phyloP scores from a whole-genome alignment of 2,329 filamentous ascomycete species.

The Nothophaeocryptopus gaeumannii region DNA sequence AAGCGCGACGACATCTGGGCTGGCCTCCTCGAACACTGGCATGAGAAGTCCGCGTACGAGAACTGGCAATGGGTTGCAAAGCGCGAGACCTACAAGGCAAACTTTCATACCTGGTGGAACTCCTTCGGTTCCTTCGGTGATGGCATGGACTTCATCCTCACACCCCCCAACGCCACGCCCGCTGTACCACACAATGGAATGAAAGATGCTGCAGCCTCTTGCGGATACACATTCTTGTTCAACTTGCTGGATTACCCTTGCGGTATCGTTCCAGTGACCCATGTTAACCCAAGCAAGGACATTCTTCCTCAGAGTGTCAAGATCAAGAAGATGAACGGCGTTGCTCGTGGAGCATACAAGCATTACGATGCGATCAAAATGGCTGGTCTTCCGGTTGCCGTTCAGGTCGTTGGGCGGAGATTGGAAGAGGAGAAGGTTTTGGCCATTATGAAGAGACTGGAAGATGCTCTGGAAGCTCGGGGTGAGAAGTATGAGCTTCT shows the following conservation, averaged over 20 bases:
- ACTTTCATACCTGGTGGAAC: constrained; percentile 86
- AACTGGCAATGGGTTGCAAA: constrained; percentile 78
- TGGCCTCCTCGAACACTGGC: constrained; percentile 69
- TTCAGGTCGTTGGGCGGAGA: constrained; percentile 77
- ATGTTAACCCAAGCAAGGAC: constrained; percentile 70
- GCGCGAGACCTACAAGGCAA: constrained; percentile 72
- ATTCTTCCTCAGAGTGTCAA: constrained; percentile 62
- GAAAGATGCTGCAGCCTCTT: constrained; percentile 79
- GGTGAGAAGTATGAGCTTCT: constrained; percentile 52
- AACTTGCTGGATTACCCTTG: constrained; percentile 85
- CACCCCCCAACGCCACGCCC: constrained; percentile 85
- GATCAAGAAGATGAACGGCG: constrained; percentile 67
- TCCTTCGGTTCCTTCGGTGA: constrained; percentile 45
- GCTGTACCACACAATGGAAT: constrained; percentile 84
- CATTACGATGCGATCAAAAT: constrained; percentile 79
- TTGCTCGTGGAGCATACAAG: constrained; percentile 80
- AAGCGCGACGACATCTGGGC: constrained; percentile 75
- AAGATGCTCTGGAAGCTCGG: constrained; percentile 64
- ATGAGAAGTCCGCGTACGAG: constrained; percentile 69
- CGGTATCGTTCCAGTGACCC: constrained; percentile 79
- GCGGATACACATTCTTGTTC: constrained; percentile 91
- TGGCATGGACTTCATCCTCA: constrained; percentile 70
- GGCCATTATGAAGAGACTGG: constrained; percentile 73
- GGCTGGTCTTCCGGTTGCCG: constrained; percentile 81
- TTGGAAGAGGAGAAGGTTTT: constrained; percentile 87